phyloP scores from a whole-genome alignment of 768 basidiomycete species.

The Tylopilus vinaceipallidus region DNA sequence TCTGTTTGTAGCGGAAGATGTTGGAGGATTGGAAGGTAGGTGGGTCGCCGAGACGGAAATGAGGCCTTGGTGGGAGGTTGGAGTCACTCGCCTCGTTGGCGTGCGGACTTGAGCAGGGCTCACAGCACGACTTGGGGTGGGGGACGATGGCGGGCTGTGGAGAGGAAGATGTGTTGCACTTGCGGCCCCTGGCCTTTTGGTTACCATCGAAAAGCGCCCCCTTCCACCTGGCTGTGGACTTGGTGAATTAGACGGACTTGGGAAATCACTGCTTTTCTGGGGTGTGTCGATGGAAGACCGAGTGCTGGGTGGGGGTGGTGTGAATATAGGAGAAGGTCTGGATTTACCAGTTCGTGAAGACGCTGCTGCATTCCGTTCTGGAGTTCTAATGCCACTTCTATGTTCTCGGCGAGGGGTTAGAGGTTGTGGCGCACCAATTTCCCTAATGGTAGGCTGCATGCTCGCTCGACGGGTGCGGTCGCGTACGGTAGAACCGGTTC shows the following conservation, averaged over 20 bases:
- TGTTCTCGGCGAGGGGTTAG: conserved; percentile 34
- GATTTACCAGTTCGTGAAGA: conserved; percentile 30
- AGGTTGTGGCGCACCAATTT: conserved; percentile 42
- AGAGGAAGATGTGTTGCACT: conserved; percentile 44
- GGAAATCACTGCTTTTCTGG: conserved; percentile 37
- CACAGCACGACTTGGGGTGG: conserved; percentile 36
- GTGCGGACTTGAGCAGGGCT: conserved; percentile 47
- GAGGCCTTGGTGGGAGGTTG: conserved; percentile 39
- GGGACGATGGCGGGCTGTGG: conserved; percentile 37
- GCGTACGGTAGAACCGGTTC: conserved; percentile 45
- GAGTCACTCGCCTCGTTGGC: conserved; percentile 39
- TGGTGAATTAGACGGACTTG: conserved; percentile 48
- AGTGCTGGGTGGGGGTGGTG: conserved; percentile 25
- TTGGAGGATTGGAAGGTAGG: conserved; percentile 39
- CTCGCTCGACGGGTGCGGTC: conserved; percentile 44
- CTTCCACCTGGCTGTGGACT: conserved; percentile 41
- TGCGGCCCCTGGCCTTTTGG: conserved; percentile 36
- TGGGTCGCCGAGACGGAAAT: conserved; percentile 52
- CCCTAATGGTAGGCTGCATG: conserved; percentile 32
- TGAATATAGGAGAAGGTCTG: conserved; percentile 34
- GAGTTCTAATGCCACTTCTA: conserved; percentile 21
- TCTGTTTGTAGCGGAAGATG: conserved; percentile 30
- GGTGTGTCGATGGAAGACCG: conserved; percentile 36
- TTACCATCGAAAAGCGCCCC: conserved; percentile 32
- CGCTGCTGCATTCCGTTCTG: conserved; percentile 31